Conservation (phyloP, 352 stramenopile species). For the Phytophthora gonapodyides region DNA sequence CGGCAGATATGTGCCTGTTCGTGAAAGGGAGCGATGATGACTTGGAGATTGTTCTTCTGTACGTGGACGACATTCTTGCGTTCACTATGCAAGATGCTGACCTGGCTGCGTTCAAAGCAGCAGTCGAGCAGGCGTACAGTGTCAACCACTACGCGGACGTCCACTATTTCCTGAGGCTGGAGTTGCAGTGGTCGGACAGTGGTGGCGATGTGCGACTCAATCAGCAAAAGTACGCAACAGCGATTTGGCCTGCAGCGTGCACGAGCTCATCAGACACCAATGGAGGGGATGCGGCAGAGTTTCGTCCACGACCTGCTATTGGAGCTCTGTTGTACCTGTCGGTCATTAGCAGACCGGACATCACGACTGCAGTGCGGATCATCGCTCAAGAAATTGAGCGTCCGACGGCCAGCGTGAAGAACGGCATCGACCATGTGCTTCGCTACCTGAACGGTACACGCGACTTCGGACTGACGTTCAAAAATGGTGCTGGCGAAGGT, state of each 20-base stretch:
- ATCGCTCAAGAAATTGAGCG: no score
- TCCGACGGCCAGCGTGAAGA: no score
- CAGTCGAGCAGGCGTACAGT: conserved; percentile 1
- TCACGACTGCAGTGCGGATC: no score
- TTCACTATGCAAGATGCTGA: conserved; percentile 8
- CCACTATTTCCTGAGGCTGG: conserved; percentile 15
- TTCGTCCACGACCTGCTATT: no score
- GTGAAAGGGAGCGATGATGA: background rate
- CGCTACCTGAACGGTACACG: no score
- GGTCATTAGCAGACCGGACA: no score
- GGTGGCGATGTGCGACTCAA: conserved; percentile 6
- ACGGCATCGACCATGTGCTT: no score
- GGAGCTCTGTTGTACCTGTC: no score
- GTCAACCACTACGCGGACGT: conserved; percentile 10
- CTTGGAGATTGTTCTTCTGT: conserved; percentile 29
- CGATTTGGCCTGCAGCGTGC: conserved; percentile 1
- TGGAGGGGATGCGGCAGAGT: no score
- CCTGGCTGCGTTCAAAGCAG: conserved; percentile 11
- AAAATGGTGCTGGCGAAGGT: no score
- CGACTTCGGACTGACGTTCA: no score
- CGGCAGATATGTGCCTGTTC: conserved; percentile 35
- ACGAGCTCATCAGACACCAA: no score
- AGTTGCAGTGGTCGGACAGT: conserved; percentile 17
- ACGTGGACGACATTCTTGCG: conserved; percentile 39
- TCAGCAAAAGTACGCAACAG: conserved; percentile 17